Evolutionary conservation across 164 flowering plant genomes (phyloP).

Genomic region (Nelumbo lutea): DNA sequence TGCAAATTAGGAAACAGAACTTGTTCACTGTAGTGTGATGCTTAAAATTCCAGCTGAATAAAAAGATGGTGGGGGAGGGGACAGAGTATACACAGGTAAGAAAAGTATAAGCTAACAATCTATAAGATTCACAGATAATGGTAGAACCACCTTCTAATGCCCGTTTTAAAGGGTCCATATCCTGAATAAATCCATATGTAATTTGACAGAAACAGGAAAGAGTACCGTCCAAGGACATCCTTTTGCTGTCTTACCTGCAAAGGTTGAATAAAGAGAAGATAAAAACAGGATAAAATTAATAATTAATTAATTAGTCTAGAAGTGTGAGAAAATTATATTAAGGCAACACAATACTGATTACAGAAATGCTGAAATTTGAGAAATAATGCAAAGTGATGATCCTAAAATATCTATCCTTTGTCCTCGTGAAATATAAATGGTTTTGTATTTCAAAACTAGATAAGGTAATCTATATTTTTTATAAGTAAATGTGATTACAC

Average conservation of each 20-base stretch:
- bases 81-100: too few relatives aligned
- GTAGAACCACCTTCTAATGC: constrained; percentile 62
- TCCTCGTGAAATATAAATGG: too few relatives aligned
- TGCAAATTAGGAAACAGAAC: constrained; percentile 20
- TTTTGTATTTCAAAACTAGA: too few relatives aligned
- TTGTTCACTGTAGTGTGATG: not conserved
- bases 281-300: not conserved
- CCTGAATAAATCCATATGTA: constrained; percentile 79
- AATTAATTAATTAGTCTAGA: not conserved
- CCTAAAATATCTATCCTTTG: too few relatives aligned
- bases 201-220: constrained; percentile 53
- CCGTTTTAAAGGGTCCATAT: constrained; percentile 57
- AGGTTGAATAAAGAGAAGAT: not conserved
- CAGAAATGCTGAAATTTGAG: not conserved
- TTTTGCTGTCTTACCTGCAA: constrained; percentile 80
- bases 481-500: too few relatives aligned
- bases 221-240: constrained; percentile 44
- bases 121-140: not conserved
- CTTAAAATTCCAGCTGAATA: not conserved
- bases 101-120: too few relatives aligned
- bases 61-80: not conserved
- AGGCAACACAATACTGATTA: too few relatives aligned
- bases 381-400: too few relatives aligned
- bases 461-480: too few relatives aligned
- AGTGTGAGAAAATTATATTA: not conserved